phyloP scores from a whole-genome alignment of 768 basidiomycete species.

The Macrolepiota fuliginosa region DNA sequence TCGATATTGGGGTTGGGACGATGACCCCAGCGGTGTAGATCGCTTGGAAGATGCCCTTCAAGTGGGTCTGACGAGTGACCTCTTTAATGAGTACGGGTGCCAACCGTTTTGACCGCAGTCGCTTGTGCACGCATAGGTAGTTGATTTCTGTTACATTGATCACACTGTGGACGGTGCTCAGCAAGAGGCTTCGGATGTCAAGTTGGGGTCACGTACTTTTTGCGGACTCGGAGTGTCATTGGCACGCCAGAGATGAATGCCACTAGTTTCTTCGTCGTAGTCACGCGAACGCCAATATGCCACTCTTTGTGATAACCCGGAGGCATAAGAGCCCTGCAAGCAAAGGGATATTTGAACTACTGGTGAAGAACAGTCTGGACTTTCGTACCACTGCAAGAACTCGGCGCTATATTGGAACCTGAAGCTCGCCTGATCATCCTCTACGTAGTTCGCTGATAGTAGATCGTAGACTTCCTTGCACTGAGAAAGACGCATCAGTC shows the following conservation, averaged over 20 bases:
- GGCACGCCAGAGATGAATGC: conserved; percentile 97
- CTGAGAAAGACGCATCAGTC: conserved; percentile 35
- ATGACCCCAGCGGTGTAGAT: conserved; percentile 95
- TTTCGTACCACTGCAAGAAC: conserved; percentile 80
- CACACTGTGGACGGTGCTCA: conserved; percentile 38
- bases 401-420: conserved; percentile 95
- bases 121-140: conserved; percentile 97
- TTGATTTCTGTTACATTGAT: conserved; percentile 89
- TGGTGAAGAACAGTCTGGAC: neutral
- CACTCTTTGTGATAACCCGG: conserved; percentile 93
- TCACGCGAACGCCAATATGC: conserved; percentile 94
- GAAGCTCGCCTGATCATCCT: conserved; percentile 95
- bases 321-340: conserved; percentile 83
- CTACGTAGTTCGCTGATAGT: conserved; percentile 91
- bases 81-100: conserved; percentile 98
- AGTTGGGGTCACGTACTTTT: conserved; percentile 53
- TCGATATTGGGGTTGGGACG: conserved; percentile 89
- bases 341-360: conserved; percentile 1
- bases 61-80: conserved; percentile 88
- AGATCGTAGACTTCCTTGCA: conserved; percentile 90
- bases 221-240: conserved; percentile 78
- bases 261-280: conserved; percentile 88
- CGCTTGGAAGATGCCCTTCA: conserved; percentile 92
- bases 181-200: neutral
- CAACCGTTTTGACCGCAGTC: conserved; percentile 90